phyloP scores from a whole-genome alignment of 2,329 filamentous ascomycete genomes.

The Endoconidiophora polonica region DNA sequence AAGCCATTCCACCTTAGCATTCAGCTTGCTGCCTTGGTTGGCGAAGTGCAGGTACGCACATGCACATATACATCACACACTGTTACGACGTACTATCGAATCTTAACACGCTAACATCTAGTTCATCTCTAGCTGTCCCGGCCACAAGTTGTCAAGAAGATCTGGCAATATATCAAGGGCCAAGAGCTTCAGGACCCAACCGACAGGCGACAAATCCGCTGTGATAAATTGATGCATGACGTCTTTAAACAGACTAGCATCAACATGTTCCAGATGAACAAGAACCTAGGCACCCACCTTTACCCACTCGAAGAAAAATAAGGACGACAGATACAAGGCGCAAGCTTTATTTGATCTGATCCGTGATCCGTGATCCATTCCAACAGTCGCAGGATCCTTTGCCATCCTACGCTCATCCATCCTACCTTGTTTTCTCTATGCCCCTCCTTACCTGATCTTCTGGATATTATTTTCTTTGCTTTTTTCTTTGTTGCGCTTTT shows the following conservation, averaged over 20 bases:
- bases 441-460: no score
- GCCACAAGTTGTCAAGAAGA: slow-evolving; percentile 86
- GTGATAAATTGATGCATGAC: slow-evolving; percentile 78
- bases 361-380: not conserved
- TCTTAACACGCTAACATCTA: not conserved
- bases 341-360: no score
- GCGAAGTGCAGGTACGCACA: slow-evolving; percentile 44
- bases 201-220: slow-evolving; percentile 84
- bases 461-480: not conserved
- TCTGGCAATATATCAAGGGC: slow-evolving; percentile 89
- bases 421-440: not conserved
- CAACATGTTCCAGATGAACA: slow-evolving; percentile 99
- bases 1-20: slow-evolving; percentile 63
- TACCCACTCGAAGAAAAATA: slow-evolving; percentile 63
- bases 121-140: slow-evolving; percentile 52
- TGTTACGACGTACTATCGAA: not conserved
- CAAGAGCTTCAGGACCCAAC: slow-evolving; percentile 76
- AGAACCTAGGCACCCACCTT: slow-evolving; percentile 75
- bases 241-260: slow-evolving; percentile 85
- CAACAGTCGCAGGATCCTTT: not conserved
- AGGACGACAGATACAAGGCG: no score
- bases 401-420: not conserved
- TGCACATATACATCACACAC: slow-evolving; percentile 10
- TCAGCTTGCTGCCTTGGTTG: slow-evolving; percentile 51
- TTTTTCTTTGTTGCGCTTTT: not conserved